Evolutionary conservation across 768 basidiomycete species (phyloP).

Genomic region (Boletus rufocinnamomeus): DNA sequence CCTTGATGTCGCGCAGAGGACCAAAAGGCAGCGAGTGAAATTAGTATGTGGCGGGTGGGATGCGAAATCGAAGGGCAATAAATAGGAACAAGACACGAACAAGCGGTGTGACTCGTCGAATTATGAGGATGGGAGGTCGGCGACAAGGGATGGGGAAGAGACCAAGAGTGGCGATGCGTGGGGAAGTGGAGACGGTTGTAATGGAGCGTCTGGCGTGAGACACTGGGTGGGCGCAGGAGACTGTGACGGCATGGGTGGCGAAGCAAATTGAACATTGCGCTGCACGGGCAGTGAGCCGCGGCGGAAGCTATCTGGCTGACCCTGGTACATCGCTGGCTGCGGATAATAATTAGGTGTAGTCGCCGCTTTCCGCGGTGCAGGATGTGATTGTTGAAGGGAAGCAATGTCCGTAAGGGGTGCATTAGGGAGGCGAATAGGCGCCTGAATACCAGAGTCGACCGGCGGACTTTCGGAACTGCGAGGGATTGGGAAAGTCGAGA

Average conservation of each 20-base stretch:
- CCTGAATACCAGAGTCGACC: slow-evolving; percentile 46
- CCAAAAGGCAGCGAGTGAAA: slow-evolving; percentile 14
- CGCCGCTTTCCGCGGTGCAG: slow-evolving; percentile 35
- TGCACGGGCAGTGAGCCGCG: slow-evolving; percentile 35
- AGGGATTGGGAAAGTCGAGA: slow-evolving; percentile 60
- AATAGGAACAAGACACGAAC: slow-evolving; percentile 29
- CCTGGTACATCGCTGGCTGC: slow-evolving; percentile 30
- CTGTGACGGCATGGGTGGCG: slow-evolving; percentile 34
- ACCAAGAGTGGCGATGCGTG: slow-evolving; percentile 33
- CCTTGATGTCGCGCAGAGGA: slow-evolving; percentile 24
- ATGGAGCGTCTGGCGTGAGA: slow-evolving; percentile 28
- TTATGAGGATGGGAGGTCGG: slow-evolving; percentile 27
- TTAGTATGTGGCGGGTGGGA: slow-evolving; percentile 10
- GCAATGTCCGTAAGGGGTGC: slow-evolving; percentile 72
- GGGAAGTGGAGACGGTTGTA: slow-evolving; percentile 27
- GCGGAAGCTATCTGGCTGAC: slow-evolving; percentile 33
- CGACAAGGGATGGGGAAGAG: slow-evolving; percentile 23
- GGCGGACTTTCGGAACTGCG: slow-evolving; percentile 53
- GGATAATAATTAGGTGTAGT: slow-evolving; percentile 37
- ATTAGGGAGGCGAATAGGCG: slow-evolving; percentile 68
- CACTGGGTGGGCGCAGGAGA: slow-evolving; percentile 28
- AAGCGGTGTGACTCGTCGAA: not conserved
- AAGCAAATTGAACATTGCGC: slow-evolving; percentile 32
- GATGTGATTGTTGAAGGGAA: slow-evolving; percentile 43
- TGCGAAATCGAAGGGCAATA: slow-evolving; percentile 31